Percentiles rank a stretch among this genome's conserved stretches.
phyloP scores from a whole-genome alignment of 225 moss, liverwort and hornwort species.

The Physcomitrellopsis africana region DNA sequence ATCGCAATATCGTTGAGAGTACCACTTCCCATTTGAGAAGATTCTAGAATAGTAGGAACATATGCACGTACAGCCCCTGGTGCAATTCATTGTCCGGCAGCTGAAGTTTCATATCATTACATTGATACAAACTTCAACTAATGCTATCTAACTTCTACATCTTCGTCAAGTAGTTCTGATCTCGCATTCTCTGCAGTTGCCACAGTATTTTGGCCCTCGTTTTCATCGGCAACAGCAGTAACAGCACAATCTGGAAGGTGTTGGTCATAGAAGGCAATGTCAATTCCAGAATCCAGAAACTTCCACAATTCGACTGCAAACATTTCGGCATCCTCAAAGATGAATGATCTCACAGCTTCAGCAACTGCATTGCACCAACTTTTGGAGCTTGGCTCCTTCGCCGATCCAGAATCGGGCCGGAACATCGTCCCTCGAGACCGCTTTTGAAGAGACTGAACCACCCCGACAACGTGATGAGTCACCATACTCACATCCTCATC shows the following conservation, averaged over 20 bases:
- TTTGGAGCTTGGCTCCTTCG: slow-evolving; percentile 22
- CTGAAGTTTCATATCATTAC: not conserved
- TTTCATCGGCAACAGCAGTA: slow-evolving; percentile 8
- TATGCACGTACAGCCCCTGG: not conserved
- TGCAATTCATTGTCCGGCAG: too few species aligned
- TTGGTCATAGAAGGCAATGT: slow-evolving; percentile 81
- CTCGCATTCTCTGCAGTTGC: slow-evolving; percentile 5
- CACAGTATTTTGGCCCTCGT: not conserved
- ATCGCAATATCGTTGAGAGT: slow-evolving; percentile 10
- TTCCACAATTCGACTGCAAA: slow-evolving; percentile 84
- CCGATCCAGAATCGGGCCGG: slow-evolving; percentile 13
- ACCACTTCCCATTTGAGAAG: slow-evolving; percentile 2
- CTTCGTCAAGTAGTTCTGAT: slow-evolving; percentile 61
- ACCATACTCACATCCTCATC: slow-evolving; percentile 95
- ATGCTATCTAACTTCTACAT: slow-evolving; percentile 48
- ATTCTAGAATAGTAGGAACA: not conserved
- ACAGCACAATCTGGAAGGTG: slow-evolving; percentile 26
- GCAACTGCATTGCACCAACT: slow-evolving; percentile 72
- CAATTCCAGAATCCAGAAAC: slow-evolving; percentile 75
- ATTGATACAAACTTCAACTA: not conserved
- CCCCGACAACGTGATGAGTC: slow-evolving; percentile 79
- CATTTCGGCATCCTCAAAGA: slow-evolving; percentile 82
- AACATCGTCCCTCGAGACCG: slow-evolving; percentile 34
- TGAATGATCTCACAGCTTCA: slow-evolving; percentile 73
- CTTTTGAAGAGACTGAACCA: slow-evolving; percentile 78